phyloP scores from a whole-genome alignment of 225 moss, liverwort and hornwort genomes.

The Thuidium tamariscinum region DNA sequence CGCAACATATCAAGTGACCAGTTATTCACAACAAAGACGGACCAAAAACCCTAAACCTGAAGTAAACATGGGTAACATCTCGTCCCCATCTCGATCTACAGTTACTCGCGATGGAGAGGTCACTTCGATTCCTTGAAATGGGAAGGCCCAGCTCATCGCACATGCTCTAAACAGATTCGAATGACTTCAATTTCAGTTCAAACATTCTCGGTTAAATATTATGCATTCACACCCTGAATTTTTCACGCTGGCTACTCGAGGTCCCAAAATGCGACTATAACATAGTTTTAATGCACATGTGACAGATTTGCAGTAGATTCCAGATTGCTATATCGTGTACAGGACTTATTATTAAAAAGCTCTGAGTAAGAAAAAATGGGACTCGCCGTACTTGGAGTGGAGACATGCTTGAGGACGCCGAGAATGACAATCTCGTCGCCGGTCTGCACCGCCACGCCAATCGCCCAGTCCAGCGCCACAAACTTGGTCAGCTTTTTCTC shows the following conservation, averaged over 20 bases:
- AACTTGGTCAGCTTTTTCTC: conserved; percentile 23
- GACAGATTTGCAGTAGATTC: background rate
- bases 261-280: background rate
- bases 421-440: conserved; percentile 32
- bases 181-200: background rate
- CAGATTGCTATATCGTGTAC: background rate
- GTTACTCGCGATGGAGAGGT: background rate
- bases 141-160: background rate
- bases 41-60: background rate
- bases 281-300: background rate
- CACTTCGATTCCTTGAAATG: background rate
- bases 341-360: background rate
- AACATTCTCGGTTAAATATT: no score
- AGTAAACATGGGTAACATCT: background rate
- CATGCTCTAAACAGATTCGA: background rate
- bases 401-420: conserved; percentile 27
- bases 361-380: background rate
- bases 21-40: background rate
- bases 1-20: background rate
- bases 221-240: background rate
- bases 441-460: conserved; percentile 7
- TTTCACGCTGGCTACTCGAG: no score
- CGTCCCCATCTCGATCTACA: background rate
- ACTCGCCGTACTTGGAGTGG: conserved; percentile 1
- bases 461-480: conserved; percentile 35